Percentiles rank a stretch among this genome's conserved stretches.
phyloP scores from a whole-genome alignment of 345 rosid genomes.

The rapeseed (Brassica napus) region Da-Ae NC_063447.1:17679501-17680000 shows the following conservation, averaged over 20 bases:
- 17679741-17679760: neutral
- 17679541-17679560: too few relatives aligned
- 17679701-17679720: neutral
- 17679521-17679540: too few relatives aligned
- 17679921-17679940: neutral
- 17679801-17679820: neutral
- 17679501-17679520: too few relatives aligned
- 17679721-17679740: neutral
- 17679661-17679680: neutral
- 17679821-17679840: neutral
- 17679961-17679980: neutral
- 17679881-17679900: neutral
- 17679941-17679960: neutral
- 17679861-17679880: neutral
- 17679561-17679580: too few relatives aligned
- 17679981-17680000: constrained; percentile 5
- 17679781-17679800: neutral
- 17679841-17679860: neutral
- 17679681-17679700: neutral
- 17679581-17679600: too few relatives aligned
- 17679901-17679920: neutral
- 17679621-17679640: neutral
- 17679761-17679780: neutral
- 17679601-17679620: neutral
- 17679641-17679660: neutral